Evolutionary conservation across 768 basidiomycete species (phyloP).

Genomic region (Fomitopsis serialis): DNA sequence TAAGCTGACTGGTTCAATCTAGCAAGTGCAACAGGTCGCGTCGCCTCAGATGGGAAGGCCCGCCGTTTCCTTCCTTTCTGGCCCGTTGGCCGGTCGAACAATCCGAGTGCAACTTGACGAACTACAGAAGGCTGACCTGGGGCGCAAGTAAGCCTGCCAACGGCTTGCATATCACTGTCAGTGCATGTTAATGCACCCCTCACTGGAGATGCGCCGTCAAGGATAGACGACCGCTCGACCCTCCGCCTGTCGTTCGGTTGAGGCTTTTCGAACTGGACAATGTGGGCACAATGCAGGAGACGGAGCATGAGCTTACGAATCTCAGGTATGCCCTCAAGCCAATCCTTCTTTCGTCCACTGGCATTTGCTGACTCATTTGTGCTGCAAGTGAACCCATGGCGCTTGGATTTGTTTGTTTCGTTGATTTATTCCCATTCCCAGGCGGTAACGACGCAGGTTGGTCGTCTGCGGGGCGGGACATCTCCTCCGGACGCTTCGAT

Average conservation of each 20-base stretch:
- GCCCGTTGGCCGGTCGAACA: conserved; percentile 55
- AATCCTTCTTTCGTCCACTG: too few relatives aligned
- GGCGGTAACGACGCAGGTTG: too few relatives aligned
- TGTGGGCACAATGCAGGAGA: conserved; percentile 32
- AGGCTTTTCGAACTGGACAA: conserved; percentile 42
- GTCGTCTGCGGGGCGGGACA: too few relatives aligned
- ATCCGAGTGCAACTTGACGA: conserved; percentile 52
- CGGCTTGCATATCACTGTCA: not conserved
- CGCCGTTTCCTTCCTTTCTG: too few relatives aligned
- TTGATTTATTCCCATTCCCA: conserved; percentile 65
- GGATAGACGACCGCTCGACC: conserved; percentile 61
- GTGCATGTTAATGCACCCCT: not conserved
- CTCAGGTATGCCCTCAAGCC: conserved; percentile 37
- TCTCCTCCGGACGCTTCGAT: too few relatives aligned
- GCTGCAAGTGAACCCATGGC: not conserved
- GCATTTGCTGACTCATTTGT: not conserved
- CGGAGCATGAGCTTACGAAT: conserved; percentile 37
- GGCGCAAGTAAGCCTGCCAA: conserved; percentile 47
- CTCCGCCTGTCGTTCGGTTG: conserved; percentile 56
- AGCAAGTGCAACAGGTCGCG: too few relatives aligned
- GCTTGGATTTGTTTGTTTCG: conserved; percentile 66
- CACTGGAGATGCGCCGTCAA: conserved; percentile 45
- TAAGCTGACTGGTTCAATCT: too few relatives aligned
- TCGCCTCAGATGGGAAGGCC: too few relatives aligned
- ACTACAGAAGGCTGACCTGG: conserved; percentile 60